Base-by-base conservation (phyloP, 768 basidiomycete genomes). In the Hypholoma sublateritium region DNA sequence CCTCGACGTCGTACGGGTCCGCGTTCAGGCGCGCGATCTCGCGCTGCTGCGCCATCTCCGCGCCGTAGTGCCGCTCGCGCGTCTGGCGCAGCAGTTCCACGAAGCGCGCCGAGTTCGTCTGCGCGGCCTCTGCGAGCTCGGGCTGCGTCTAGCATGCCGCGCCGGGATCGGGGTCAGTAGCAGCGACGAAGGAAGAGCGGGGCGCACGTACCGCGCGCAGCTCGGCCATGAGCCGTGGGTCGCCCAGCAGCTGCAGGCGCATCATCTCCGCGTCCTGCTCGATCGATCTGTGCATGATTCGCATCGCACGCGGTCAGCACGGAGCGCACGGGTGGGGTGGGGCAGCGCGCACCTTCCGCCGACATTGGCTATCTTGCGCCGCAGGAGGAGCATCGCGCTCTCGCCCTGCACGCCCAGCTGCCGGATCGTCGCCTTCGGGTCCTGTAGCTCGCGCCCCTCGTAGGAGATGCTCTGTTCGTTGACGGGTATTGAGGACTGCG, bases 1-100 rank as follows among this genome's bases (percentile, higher is more conserved):
- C 94, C 67, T 98, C 95, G 1, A 97, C 74, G 66, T 97, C 87
- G 72, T 82, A 98, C 1, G 96, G 95, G 71, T 98, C 88, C 0
- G 89, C 87, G 63, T 96, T 90, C 58, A 98, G 80, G 14, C 75
- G 72, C 61, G 77, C 79, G 46, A 89, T 82, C 68, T 87, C 87
- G 37, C 77, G 83, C 59, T 86, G 83, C 17, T 77, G 80, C 36
- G 76, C 77, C 25, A 84, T 53, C 59, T 92, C 87, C 0, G 77
- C 74, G 13, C 80, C 72, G 19, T 74, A 59, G 22, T 85, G 83
- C 28, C 83, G 80, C 45, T 80, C 78, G 34, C 82, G 79, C 13
- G 84, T 79, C 49, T 88, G 85, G 1, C 82, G 74, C 7, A 93
- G 74, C 22, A 94, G 81, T 63, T 85, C 79, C 1, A 87, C 88